Base-by-base conservation (phyloP, 192 early-diverging fungal species). In the Coemansia sp. region DNA sequence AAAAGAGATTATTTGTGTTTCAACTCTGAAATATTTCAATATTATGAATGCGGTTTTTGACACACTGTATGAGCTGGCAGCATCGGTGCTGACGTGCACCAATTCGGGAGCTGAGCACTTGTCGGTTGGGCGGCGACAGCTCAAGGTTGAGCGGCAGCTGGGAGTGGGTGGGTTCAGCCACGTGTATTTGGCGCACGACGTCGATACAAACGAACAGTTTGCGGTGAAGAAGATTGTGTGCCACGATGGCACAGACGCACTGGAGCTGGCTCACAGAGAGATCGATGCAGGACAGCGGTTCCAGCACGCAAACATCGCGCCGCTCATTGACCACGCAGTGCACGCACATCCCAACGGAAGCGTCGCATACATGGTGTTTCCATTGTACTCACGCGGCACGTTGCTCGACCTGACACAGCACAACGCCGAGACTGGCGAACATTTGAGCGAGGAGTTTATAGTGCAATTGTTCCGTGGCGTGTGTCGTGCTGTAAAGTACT, bases 101-200 rank as follows among this genome's bases (percentile, higher is more conserved):
- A 1, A 84, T 68, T 9, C 15, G 2, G 38, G 21, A 9, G 9
- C 38, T 14, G 14, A 59, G 38, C 20, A 75, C 18, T 66, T 89
- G 5, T 71, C 68, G n/a, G 82, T 90, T 40, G 87, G 86, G 68
- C 62, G 81, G 50, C 69, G 82, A 15, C 74, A 75, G 20, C 89
- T 87, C 68, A 81, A 77, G 15, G 73, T 90, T 23, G 55, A 85
- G 59, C 82, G 74, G 36, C 67, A 84, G 6, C 71, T 92, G 21
- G 90, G 90, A 26, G 87, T 88, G 79, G 90, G 90, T 56, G 90
- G 87, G 7, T 92, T 90, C 73, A 86, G 87, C 36, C 83, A 82
- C 56, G 90, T 92, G 5, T 82, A 85, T 46, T 71, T 92, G 3
- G 84, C 85, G 11, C 74, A 86, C 54, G 85, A 87, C 50, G 59